These are phyloP conservation scores for Microbotryum lychnidis-dioicae DNA, from an alignment of 1,284 basidiomycete genomes.

Conservation along the genomic window DNA sequence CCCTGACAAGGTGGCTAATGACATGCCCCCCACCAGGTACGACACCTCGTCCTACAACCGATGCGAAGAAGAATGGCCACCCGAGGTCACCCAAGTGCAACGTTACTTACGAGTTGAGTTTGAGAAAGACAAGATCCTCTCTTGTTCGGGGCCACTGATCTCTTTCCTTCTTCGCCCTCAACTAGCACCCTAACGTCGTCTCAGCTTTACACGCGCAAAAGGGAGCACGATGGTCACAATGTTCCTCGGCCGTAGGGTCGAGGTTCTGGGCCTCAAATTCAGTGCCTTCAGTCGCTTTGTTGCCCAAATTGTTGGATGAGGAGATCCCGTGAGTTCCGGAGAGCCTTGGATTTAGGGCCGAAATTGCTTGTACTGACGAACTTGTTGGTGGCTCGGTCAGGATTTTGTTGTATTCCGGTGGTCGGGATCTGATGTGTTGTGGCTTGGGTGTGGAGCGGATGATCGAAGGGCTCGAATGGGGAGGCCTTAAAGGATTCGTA, in stretches of 20 bases:
- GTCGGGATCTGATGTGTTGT: constrained; percentile 56
- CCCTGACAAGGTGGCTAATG: too few relatives aligned
- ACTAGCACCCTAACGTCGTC: constrained; percentile 70
- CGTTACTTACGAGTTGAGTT: constrained; percentile 66
- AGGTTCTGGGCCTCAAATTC: constrained; percentile 56
- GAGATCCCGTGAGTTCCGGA: constrained; percentile 49
- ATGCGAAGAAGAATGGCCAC: constrained; percentile 97
- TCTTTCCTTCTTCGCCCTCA: background rate
- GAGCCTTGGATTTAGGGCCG: background rate
- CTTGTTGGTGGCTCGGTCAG: background rate
- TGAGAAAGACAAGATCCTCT: too few relatives aligned
- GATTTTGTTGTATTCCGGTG: constrained; percentile 25
- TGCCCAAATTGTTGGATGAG: constrained; percentile 64
- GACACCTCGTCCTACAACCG: constrained; percentile 74
- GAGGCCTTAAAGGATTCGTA: constrained; percentile 65
- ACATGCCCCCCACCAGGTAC: constrained; percentile 45
- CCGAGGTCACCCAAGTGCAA: constrained; percentile 67
- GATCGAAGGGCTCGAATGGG: constrained; percentile 77
- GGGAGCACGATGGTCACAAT: constrained; percentile 73
- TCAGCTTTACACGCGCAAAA: constrained; percentile 64
- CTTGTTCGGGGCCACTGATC: background rate
- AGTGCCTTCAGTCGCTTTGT: constrained; percentile 63
- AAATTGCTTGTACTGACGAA: too few relatives aligned
- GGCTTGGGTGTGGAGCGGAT: constrained; percentile 79
- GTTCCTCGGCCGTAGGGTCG: constrained; percentile 59